Evolutionary conservation across 805 yeast species (phyloP).

Genomic region (Kockiozyma suomiensis): DNA sequence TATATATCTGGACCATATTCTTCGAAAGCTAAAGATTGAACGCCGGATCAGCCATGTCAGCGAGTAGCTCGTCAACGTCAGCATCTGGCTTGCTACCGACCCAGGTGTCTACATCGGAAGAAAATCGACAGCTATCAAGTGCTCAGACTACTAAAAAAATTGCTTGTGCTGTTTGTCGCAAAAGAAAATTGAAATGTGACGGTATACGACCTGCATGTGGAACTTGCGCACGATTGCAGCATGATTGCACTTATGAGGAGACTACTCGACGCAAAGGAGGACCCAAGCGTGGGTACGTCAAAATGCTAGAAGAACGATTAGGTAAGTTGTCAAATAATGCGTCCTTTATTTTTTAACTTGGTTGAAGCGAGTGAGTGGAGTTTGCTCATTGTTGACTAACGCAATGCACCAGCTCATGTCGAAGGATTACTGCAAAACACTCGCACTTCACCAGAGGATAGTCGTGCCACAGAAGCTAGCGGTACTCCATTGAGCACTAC

Average conservation of each 20-base stretch:
- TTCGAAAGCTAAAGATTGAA: too few relatives aligned
- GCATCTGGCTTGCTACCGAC: conserved; percentile 1
- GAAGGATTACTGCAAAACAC: conserved; percentile 18
- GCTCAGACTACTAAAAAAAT: conserved; percentile 9
- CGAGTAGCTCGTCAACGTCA: conserved; percentile 2
- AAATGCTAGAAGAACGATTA: conserved; percentile 40
- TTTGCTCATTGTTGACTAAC: too few relatives aligned
- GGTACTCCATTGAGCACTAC: neutral
- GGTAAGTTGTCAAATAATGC: too few relatives aligned
- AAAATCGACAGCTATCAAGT: neutral
- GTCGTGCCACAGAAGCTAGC: neutral
- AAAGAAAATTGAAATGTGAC: conserved; percentile 43
- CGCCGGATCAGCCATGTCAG: conserved; percentile 1
- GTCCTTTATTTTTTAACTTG: too few relatives aligned
- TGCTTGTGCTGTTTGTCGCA: conserved; percentile 43
- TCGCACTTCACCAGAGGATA: neutral
- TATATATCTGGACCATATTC: neutral
- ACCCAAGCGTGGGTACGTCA: conserved; percentile 43
- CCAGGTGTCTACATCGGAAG: neutral
- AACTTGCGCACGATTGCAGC: conserved; percentile 39
- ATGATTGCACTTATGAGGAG: conserved; percentile 41
- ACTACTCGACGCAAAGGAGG: conserved; percentile 39
- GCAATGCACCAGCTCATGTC: conserved; percentile 17
- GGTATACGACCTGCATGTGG: conserved; percentile 42
- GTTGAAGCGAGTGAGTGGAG: too few relatives aligned